Base-by-base conservation (phyloP, 1,139 yeast species). In the Pichia sp. region DNA sequence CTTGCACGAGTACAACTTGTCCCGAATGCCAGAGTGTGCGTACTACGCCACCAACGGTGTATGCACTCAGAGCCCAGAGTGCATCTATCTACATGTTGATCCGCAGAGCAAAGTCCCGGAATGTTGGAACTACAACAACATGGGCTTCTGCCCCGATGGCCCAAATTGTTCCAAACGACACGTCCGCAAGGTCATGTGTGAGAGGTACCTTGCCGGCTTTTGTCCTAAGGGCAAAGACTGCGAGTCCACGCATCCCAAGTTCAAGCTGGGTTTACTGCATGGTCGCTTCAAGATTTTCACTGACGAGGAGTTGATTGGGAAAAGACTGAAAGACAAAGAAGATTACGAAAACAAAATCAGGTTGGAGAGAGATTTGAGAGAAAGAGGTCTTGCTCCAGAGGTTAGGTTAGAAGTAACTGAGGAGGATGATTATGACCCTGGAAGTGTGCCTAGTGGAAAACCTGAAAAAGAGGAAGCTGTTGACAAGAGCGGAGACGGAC, bases 1-100 rank as follows among this genome's bases (percentile, higher is more conserved):
- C 66, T 73, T 95, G 51, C 99, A 95, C 71, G 99, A 95, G 67
- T 93, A 92, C 68, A 93, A 93, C 67, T 74, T 93, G 63, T 80
- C 96, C 58, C 90, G 89, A 70, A 92, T 95, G 96, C 99, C 99
- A 2, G 99, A 95, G 70, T 95, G 99, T 71, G 80, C 90, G 42
- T 89, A 89, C 69, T 92, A 80, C 70, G 79, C 90, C 55, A 84
- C 87, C 70, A 90, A 90, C 67, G 99, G 99, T 6, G 87, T 81
- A 67, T 95, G 99, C 70, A 87, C 96, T 8, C 97, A 92, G 68
- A 81, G 93, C 0, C 95, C 97, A 1, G 99, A 95, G 67, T 95
- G 99, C 67, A 82, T 90, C 54, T 93, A 90, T 70, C 76, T 89
- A 53, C 99, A 95, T 69, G 84, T 92, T 30, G 97, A 90, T 67